phyloP scores from a whole-genome alignment of 441 rosid genomes.

The Pelargonium myrrhifolium region DNA sequence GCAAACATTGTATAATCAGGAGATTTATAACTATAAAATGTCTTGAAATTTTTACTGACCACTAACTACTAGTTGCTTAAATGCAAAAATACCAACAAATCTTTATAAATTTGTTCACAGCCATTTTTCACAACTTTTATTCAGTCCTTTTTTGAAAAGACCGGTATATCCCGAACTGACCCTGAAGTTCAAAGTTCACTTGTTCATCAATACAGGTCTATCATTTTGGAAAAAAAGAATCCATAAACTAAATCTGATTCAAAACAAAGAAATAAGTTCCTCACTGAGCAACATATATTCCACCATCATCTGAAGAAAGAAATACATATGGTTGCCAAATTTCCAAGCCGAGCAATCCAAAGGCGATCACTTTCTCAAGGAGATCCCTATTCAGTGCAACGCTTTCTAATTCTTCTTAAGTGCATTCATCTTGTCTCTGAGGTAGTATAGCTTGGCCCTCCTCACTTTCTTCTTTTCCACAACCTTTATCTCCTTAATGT shows the following conservation, averaged over 20 bases:
- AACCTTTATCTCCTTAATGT: slow-evolving; percentile 83
- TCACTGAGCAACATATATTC: not conserved
- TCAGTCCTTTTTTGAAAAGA: not conserved
- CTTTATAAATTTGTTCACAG: not conserved
- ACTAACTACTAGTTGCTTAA: not conserved
- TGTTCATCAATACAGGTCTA: not conserved
- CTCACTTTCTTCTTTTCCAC: slow-evolving; percentile 87
- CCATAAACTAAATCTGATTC: not conserved
- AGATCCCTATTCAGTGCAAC: too few relatives aligned
- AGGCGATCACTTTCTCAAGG: too few relatives aligned
- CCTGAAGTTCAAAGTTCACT: not conserved
- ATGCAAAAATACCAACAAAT: not conserved
- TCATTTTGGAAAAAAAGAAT: not conserved
- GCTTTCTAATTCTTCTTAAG: slow-evolving; percentile 52
- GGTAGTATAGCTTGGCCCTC: slow-evolving; percentile 91
- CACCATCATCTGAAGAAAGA: too few relatives aligned
- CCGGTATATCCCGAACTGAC: not conserved
- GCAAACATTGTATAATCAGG: too few relatives aligned
- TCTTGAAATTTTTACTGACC: not conserved
- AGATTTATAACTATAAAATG: too few relatives aligned
- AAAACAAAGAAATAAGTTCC: not conserved
- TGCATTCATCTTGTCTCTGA: slow-evolving; percentile 84
- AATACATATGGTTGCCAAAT: too few relatives aligned
- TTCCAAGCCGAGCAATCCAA: not conserved
- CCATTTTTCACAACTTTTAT: not conserved